These are phyloP conservation scores for Solanum rostratum DNA, from an alignment of 257 asterid genomes.

Conservation along the genomic window DNA sequence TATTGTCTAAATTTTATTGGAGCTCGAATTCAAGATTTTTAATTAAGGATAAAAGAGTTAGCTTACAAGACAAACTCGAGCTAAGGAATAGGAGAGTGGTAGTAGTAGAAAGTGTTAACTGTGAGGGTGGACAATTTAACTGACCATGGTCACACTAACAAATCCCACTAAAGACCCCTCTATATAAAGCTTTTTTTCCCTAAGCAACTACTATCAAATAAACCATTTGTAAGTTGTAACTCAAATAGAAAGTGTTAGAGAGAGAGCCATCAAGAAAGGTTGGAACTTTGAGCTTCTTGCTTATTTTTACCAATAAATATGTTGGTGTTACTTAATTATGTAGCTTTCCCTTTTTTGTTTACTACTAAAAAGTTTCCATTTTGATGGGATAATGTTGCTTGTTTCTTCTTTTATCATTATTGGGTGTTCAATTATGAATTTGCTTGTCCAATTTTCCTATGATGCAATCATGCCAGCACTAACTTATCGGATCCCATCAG, in stretches of 20 bases:
- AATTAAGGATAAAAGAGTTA: too few species aligned
- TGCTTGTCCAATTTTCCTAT: neutral
- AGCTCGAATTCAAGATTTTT: too few species aligned
- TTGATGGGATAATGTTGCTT: neutral
- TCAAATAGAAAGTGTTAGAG: neutral
- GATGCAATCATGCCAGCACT: too few species aligned
- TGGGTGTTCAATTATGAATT: neutral
- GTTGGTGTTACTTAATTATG: neutral
- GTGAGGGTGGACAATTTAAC: neutral
- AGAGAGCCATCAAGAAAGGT: neutral
- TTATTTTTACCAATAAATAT: neutral
- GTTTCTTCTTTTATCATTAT: neutral
- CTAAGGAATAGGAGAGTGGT: neutral
- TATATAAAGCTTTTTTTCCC: constrained; percentile 12
- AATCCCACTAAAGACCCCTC: neutral
- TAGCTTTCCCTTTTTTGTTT: neutral
- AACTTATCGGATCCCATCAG: too few species aligned
- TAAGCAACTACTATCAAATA: neutral
- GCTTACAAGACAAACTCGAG: neutral
- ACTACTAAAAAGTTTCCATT: neutral
- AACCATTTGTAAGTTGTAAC: neutral
- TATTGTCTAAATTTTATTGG: too few species aligned
- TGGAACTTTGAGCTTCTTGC: neutral
- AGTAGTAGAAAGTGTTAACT: neutral
- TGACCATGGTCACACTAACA: constrained; percentile 24